Conservation (phyloP, 257 asterid genomes). For the Solanum neorickii region DNA sequence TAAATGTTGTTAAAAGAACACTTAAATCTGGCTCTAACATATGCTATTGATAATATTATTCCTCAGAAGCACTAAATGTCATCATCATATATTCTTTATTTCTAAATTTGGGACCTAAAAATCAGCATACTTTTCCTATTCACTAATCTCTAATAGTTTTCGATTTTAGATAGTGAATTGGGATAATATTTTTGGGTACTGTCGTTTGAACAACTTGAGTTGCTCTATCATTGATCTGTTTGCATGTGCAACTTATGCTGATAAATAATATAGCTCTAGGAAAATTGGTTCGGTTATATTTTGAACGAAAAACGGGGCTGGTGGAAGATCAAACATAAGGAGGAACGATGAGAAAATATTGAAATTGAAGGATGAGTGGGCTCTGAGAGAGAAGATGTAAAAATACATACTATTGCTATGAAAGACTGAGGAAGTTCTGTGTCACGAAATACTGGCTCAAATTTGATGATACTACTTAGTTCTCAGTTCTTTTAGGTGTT, state of each 20-base stretch:
- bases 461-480: background rate
- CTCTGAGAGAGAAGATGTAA: background rate
- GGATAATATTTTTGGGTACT: background rate
- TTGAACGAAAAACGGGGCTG: background rate
- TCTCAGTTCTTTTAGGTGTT: background rate
- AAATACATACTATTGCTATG: background rate
- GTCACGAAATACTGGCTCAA: background rate
- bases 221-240: background rate
- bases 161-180: background rate
- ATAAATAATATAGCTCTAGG: background rate
- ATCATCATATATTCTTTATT: background rate
- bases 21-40: background rate
- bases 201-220: background rate
- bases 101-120: background rate
- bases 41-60: background rate
- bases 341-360: background rate
- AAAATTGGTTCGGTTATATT: background rate
- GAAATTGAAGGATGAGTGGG: background rate
- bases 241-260: background rate
- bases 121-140: background rate
- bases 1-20: background rate
- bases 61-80: background rate
- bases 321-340: background rate
- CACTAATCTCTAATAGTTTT: background rate
- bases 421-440: background rate